These are phyloP conservation scores for Carex pumila DNA, from an alignment of 176 grass and related monocot genomes.

Conservation along the genomic window DNA sequence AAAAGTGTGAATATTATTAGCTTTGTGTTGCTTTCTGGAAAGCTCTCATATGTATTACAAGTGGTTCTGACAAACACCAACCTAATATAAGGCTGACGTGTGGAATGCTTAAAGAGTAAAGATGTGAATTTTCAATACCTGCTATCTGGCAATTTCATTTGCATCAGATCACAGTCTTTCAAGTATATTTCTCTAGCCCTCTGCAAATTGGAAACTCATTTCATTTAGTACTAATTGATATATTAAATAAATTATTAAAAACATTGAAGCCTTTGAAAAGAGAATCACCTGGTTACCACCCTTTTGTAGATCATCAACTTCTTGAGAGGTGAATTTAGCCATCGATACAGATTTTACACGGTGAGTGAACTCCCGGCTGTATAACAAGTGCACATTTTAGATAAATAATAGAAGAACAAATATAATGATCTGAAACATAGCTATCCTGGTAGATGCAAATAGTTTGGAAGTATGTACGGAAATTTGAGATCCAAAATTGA, in stretches of 20 bases:
- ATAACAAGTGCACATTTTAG: background rate
- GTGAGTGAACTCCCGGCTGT: conserved; percentile 89
- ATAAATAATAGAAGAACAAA: background rate
- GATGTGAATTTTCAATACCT: conserved; percentile 26
- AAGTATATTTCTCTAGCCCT: conserved; percentile 65
- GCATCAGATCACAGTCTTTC: conserved; percentile 56
- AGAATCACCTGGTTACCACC: conserved; percentile 78
- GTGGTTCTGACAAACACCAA: background rate
- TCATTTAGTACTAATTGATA: background rate
- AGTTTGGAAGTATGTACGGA: background rate
- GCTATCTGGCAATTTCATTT: conserved; percentile 60
- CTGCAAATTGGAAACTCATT: conserved; percentile 28
- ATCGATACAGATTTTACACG: conserved; percentile 88
- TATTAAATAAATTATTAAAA: background rate
- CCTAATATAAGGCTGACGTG: background rate
- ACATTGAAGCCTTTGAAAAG: background rate
- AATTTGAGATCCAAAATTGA: background rate
- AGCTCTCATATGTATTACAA: background rate
- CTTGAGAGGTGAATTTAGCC: conserved; percentile 65
- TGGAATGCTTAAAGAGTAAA: background rate
- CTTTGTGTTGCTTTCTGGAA: background rate
- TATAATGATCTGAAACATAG: background rate
- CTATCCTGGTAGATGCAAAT: background rate
- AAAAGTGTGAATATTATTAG: background rate
- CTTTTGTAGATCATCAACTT: conserved; percentile 74